Evolutionary conservation across 2,329 filamentous ascomycete species (phyloP).

Genomic region (Pestalotiopsis sp.): DNA sequence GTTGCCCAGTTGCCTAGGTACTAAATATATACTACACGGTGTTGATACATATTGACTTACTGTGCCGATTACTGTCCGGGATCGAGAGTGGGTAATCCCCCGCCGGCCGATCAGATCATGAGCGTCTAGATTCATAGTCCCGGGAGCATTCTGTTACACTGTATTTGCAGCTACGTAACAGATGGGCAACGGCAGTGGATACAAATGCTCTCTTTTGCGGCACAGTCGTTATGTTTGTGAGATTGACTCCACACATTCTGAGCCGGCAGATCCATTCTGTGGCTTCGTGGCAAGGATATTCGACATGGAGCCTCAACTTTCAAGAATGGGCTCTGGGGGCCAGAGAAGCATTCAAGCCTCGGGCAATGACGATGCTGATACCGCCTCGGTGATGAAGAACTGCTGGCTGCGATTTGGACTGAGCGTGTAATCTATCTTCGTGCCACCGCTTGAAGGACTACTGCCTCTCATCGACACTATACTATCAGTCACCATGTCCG

Average conservation of each 20-base stretch:
- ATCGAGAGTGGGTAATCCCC: too few species aligned
- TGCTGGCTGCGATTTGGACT: neutral
- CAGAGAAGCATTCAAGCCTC: neutral
- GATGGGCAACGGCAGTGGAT: neutral
- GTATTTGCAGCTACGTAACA: too few species aligned
- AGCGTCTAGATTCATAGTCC: too few species aligned
- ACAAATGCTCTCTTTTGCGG: neutral
- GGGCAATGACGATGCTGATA: too few species aligned
- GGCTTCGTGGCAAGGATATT: neutral
- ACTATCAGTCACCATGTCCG: neutral
- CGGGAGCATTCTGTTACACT: too few species aligned
- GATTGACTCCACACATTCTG: neutral
- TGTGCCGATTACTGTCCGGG: too few species aligned
- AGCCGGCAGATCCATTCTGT: neutral
- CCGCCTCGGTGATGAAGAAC: too few species aligned
- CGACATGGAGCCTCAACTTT: neutral
- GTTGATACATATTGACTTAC: too few species aligned
- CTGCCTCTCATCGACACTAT: neutral
- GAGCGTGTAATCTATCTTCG: neutral
- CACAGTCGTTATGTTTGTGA: neutral
- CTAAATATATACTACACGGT: too few species aligned
- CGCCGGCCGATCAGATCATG: too few species aligned
- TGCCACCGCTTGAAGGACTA: neutral
- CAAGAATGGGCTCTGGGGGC: neutral
- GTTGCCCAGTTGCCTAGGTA: too few species aligned